Evolutionary conservation across 1,284 basidiomycete genomes (phyloP).

Genomic region (Takashimella tepidaria): DNA sequence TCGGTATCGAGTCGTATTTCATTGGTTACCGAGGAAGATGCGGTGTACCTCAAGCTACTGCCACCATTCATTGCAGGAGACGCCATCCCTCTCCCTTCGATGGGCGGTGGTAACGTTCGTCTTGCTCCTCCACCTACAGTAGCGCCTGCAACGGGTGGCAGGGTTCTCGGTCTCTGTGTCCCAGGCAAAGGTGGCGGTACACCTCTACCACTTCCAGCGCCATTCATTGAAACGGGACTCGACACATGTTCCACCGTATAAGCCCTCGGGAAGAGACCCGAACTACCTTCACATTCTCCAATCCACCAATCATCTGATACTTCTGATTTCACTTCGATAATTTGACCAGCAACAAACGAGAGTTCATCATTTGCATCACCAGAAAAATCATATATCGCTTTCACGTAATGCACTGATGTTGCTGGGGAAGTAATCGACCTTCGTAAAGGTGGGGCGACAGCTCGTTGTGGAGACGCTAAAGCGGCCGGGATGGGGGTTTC

Average conservation of each 20-base stretch:
- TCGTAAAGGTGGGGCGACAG: background rate
- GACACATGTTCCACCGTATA: conserved; percentile 58
- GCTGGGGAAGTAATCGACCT: background rate
- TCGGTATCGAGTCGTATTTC: conserved; percentile 5
- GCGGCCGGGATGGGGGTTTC: background rate
- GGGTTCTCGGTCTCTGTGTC: conserved; percentile 8
- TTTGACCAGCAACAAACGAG: conserved; percentile 63
- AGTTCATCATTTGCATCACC: conserved; percentile 66
- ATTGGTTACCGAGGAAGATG: conserved; percentile 30
- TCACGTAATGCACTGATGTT: conserved; percentile 46
- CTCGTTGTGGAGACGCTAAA: background rate
- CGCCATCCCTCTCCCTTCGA: too few species aligned
- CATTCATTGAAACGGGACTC: conserved; percentile 10
- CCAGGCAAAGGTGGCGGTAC: conserved; percentile 27
- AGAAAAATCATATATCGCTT: conserved; percentile 66
- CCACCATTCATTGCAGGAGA: background rate
- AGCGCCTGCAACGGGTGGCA: conserved; percentile 11
- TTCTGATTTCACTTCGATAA: conserved; percentile 67
- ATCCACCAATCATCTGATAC: conserved; percentile 81
- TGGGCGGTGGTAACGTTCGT: background rate
- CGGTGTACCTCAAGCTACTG: background rate
- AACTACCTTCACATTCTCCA: conserved; percentile 61
- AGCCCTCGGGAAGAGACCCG: conserved; percentile 69
- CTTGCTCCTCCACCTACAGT: background rate
- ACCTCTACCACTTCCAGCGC: too few species aligned